These are phyloP conservation scores for Umbelopsis vinacea DNA, from an alignment of 192 early-diverging fungal species.

Conservation along the genomic window DNA sequence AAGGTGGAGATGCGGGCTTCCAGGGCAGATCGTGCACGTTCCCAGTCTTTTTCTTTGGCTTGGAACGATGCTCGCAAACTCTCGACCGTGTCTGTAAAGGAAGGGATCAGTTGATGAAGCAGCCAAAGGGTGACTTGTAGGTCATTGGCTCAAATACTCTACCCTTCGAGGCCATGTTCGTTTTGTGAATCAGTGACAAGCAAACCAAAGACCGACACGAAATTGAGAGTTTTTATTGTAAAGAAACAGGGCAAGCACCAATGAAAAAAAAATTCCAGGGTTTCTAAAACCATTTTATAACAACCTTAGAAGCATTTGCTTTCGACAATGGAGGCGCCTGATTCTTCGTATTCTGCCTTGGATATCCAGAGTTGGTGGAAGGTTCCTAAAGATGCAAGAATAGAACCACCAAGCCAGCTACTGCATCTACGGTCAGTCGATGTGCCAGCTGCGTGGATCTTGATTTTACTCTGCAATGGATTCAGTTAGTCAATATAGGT, in stretches of 20 bases:
- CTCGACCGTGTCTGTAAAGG: background rate
- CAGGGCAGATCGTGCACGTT: constrained; percentile 15
- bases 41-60: constrained; percentile 24
- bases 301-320: constrained; percentile 74
- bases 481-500: background rate
- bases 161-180: constrained; percentile 22
- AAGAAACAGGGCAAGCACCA: background rate
- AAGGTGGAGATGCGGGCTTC: constrained; percentile 6
- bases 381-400: constrained; percentile 91
- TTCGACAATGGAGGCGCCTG: constrained; percentile 82
- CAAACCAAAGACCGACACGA: constrained; percentile 9
- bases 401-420: constrained; percentile 97
- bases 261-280: too few species aligned
- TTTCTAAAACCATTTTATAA: too few species aligned
- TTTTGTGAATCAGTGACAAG: constrained; percentile 1
- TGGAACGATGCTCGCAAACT: background rate
- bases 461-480: constrained; percentile 70
- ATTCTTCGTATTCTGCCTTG: constrained; percentile 92
- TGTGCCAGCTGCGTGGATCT: constrained; percentile 78
- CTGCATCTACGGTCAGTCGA: constrained; percentile 87
- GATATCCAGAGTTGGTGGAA: constrained; percentile 99
- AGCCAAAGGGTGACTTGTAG: too few species aligned
- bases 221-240: constrained; percentile 5
- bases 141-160: background rate
- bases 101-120: background rate